These are phyloP conservation scores for Fraxinus baroniana DNA, from an alignment of 305 asterid genomes.

Conservation along the genomic window DNA sequence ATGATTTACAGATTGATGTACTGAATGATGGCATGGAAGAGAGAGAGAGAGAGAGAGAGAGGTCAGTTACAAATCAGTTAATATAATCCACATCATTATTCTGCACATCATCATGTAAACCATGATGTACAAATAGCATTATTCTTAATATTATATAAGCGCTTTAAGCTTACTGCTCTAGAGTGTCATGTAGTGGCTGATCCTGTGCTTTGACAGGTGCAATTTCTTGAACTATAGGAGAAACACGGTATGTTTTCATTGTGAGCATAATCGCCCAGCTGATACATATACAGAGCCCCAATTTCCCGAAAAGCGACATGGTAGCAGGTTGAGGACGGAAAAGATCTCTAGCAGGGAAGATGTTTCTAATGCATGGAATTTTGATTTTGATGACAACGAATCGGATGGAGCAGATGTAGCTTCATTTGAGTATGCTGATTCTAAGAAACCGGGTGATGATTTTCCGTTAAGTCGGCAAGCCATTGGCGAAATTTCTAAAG, in stretches of 20 bases:
- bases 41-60: no score
- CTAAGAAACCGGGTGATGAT: conserved; percentile 48
- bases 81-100: no score
- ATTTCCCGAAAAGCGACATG: conserved; percentile 45
- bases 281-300: conserved; percentile 64
- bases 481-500: conserved; percentile 37
- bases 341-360: conserved; percentile 44
- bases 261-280: conserved; percentile 89
- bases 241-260: conserved; percentile 86
- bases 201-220: conserved; percentile 62
- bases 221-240: conserved; percentile 93
- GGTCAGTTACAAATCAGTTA: no score
- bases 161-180: conserved; percentile 16
- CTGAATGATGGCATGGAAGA: no score
- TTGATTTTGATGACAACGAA: conserved; percentile 92
- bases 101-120: no score
- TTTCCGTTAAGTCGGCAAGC: conserved; percentile 39
- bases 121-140: no score
- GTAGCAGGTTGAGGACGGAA: conserved; percentile 45
- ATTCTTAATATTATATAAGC: background rate
- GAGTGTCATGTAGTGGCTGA: conserved; percentile 21
- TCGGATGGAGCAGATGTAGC: conserved; percentile 99
- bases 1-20: no score
- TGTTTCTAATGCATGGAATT: conserved; percentile 86
- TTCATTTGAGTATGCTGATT: conserved; percentile 88